Conservation (phyloP, 192 early-diverging fungal species). For the Ramicandelaber brevisporus region DNA sequence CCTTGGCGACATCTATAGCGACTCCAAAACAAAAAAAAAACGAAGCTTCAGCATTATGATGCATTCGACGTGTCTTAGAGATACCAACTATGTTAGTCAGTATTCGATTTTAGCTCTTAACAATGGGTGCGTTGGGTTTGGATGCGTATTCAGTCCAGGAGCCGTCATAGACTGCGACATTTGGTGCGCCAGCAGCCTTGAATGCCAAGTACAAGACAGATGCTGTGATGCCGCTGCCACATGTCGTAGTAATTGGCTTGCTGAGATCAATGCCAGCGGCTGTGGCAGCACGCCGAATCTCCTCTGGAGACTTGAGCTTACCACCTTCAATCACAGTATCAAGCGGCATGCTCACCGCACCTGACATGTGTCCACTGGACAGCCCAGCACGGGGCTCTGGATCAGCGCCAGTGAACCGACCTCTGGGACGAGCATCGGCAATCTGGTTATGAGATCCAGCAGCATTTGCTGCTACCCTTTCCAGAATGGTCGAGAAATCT, state of each 20-base stretch:
- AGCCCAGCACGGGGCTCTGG: slow-evolving; percentile 61
- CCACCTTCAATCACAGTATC: slow-evolving; percentile 22
- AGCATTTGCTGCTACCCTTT: no score
- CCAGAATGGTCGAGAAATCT: no score
- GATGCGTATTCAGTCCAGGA: slow-evolving; percentile 79
- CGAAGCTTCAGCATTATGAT: no score
- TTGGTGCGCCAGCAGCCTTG: slow-evolving; percentile 31
- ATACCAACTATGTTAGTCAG: no score
- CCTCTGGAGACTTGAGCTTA: slow-evolving; percentile 16
- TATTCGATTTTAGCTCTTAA: no score
- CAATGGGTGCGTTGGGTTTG: slow-evolving; percentile 35
- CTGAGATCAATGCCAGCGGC: slow-evolving; percentile 34
- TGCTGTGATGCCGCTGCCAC: slow-evolving; percentile 76
- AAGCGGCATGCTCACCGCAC: slow-evolving; percentile 50
- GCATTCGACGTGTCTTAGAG: no score
- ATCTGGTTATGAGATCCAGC: slow-evolving; percentile 15
- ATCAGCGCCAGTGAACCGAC: slow-evolving; percentile 23
- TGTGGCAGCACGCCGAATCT: slow-evolving; percentile 25
- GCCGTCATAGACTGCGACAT: slow-evolving; percentile 64
- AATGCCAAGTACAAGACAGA: slow-evolving; percentile 56
- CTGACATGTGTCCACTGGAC: slow-evolving; percentile 58
- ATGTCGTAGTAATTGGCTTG: slow-evolving; percentile 49
- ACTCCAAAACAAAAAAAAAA: no score
- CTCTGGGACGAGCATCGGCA: slow-evolving; percentile 40
- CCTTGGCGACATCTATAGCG: no score